Evolutionary conservation across 495 filamentous ascomycete genomes (phyloP), one percentile per base, ranked within the genome.

Genomic region (Aspergillus panamensis): DNA sequence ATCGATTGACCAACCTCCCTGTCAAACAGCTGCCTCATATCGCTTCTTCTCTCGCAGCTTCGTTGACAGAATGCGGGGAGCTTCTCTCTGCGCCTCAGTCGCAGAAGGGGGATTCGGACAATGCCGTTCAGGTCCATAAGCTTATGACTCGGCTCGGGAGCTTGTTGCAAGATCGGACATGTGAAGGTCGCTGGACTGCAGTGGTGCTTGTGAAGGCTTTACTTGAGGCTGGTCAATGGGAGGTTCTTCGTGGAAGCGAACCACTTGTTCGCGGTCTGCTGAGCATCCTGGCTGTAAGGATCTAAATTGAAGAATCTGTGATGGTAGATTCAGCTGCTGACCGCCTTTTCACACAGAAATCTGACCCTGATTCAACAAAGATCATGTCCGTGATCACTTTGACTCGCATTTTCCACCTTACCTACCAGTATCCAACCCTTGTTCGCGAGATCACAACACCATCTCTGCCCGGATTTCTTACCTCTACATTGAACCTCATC

Each of bases 361-460:
- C 73, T 1, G 90, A 94, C 63, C 82, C 87, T 4, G 63, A 82
- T n/a, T 79, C 84, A 8, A 84, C 83, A 6, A 90, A 90, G 67
- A 85, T 85, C 68, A 75, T 96, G 58, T 81, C 79, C 65, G 77
- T 95, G 31, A 82, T 94, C 53, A 82, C 88, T 25, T 66, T 96
- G 58, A 89, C 88, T 19, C 86, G 87, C 61, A 91, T 95, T 55
- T 96, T 90, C 77, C 78, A 84, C 53, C 78, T 92, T 20, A 87
- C 89, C 54, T 90, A 91, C 62, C 83, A 84, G 50, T 88, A 91
- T 72, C 88, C 85, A 39, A 91, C 88, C 16, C 77, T 96, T 20
- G 78, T 92, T n/a, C 79, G 91, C 62, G 91, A 96, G 66, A 88
- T 95, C 59, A 91, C 89, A 2, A 95, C 91, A 3, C 92, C 92